Evolutionary conservation across 2,329 filamentous ascomycete genomes (phyloP).

Genomic region (Alternaria ethzedia): DNA sequence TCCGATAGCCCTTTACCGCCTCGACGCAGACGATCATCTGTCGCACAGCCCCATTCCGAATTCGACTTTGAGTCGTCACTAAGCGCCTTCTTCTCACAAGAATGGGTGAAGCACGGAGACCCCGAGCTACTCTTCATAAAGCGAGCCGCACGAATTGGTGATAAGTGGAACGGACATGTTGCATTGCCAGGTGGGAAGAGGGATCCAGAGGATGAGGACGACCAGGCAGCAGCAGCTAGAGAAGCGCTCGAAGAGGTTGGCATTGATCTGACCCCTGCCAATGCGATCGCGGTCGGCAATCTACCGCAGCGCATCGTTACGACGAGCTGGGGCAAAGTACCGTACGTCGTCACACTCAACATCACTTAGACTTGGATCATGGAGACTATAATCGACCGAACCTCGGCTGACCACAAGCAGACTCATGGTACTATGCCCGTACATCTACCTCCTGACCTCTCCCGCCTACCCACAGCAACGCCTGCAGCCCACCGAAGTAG

Average conservation of each 20-base stretch:
- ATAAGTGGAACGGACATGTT: conserved; percentile 73
- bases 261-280: conserved; percentile 60
- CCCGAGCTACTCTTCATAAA: conserved; percentile 77
- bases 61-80: conserved; percentile 52
- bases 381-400: not conserved
- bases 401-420: conserved; percentile 43
- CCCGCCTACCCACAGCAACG: conserved; percentile 63
- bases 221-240: conserved; percentile 66
- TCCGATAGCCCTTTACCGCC: conserved; percentile 26
- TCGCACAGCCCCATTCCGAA: conserved; percentile 26
- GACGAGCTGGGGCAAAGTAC: conserved; percentile 69
- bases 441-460: conserved; percentile 68
- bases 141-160: conserved; percentile 67
- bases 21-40: conserved; percentile 36
- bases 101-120: conserved; percentile 70
- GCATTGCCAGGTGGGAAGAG: conserved; percentile 72
- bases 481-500: conserved; percentile 72
- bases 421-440: conserved; percentile 73
- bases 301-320: conserved; percentile 70
- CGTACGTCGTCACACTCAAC: conserved; percentile 52
- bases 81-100: conserved; percentile 66
- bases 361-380: not conserved
- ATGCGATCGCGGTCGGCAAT: conserved; percentile 62
- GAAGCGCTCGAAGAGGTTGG: conserved; percentile 73
- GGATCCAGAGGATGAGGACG: conserved; percentile 68